Base-by-base conservation (phyloP, 1,139 yeast genomes). In the Petasospora rhodanensis region DNA sequence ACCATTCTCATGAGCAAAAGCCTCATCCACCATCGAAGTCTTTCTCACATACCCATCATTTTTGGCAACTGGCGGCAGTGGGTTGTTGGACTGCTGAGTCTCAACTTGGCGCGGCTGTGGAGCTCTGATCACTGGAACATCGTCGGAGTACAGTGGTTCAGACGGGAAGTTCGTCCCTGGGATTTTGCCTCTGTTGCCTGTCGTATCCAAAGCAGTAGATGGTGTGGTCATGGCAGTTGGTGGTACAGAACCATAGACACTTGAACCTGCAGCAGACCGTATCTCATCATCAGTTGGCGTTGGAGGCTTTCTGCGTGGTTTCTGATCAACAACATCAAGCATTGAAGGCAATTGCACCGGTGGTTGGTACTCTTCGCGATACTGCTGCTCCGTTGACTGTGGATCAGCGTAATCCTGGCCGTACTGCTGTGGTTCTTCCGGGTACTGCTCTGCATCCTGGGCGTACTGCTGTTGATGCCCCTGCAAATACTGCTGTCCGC, bases 161-260 rank as follows among this genome's bases (percentile, higher is more conserved):
- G n/a, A 17, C 14, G 37, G 40, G 16, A 27, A 20, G 14, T 30
- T 27, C 4, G 37, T 22, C 3, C 40, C 40, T 8, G 40, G 41
- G 14, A 30, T 28, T n/a, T n/a, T n/a, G n/a, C n/a, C n/a, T n/a
- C n/a, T n/a, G n/a, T n/a, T n/a, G n/a, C n/a, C n/a, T n/a, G n/a
- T n/a, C n/a, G n/a, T n/a, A n/a, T n/a, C n/a, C n/a, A n/a, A n/a
- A n/a, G n/a, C n/a, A n/a, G n/a, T n/a, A n/a, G 31, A 15, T 9
- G 41, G 36, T 11, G 35, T 32, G 26, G 30, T 22, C 18, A 28
- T n/a, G 15, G 26, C 35, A 14, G 39, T 28, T 17, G 48, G 46
- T 16, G 42, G n/a, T n/a, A n/a, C 32, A 9, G 46, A 41, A 9
- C 40, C 43, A 33, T 48, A 45, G 11, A 44, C 33, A 29, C 51